Evolutionary conservation across 805 yeast species (phyloP).

Genomic region (Ogataea paraovalis): DNA sequence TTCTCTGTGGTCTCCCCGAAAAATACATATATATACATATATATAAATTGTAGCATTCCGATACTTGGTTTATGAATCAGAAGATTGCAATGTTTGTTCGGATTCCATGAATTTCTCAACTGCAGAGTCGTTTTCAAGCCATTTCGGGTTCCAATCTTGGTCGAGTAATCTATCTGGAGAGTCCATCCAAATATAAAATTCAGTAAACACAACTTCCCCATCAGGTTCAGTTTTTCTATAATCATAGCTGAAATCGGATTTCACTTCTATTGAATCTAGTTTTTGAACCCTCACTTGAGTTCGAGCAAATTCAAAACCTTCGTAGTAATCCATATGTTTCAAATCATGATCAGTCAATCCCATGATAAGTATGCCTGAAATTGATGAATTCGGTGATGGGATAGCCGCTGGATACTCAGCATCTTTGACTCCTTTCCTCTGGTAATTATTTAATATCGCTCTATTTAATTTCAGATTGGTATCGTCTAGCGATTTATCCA

Average conservation of each 20-base stretch:
- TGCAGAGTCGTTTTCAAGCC: background rate
- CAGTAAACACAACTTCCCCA: background rate
- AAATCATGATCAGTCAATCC: constrained; percentile 12
- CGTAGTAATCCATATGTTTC: constrained; percentile 18
- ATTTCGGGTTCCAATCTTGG: background rate
- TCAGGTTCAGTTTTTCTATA: background rate
- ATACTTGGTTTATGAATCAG: background rate
- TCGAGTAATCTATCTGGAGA: constrained; percentile 6
- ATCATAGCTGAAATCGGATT: background rate
- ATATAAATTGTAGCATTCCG: no score
- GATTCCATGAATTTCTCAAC: background rate
- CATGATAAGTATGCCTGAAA: constrained; percentile 10
- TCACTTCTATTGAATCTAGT: background rate
- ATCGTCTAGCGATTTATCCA: constrained; percentile 7
- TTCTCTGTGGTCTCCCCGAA: no score
- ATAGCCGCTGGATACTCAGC: constrained; percentile 17
- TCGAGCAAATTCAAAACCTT: constrained; percentile 14
- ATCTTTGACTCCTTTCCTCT: constrained; percentile 9
- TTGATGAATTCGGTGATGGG: background rate
- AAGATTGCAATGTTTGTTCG: background rate
- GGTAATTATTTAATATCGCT: constrained; percentile 12
- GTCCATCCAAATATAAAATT: constrained; percentile 12
- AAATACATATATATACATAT: no score
- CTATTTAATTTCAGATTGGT: constrained; percentile 5
- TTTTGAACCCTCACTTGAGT: constrained; percentile 5